Base-by-base conservation (phyloP, 192 early-diverging fungal genomes). In the Podila clonocystis region DNA sequence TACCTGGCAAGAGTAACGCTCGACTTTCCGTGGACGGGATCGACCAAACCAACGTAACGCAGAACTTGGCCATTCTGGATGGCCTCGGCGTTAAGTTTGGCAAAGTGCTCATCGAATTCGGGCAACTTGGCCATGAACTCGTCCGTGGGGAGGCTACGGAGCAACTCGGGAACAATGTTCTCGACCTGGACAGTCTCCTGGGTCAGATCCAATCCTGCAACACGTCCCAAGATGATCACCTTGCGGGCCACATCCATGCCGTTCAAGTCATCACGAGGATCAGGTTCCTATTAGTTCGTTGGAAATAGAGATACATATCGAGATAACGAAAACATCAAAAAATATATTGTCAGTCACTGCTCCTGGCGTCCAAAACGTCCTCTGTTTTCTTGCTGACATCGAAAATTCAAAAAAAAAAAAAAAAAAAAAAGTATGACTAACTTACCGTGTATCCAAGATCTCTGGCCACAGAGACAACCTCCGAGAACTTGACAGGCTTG, bases 221-320 rank as follows among this genome's bases (percentile, higher is more conserved):
- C 86, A 59, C 98, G 94, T 13, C 93, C 96, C 13, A 96, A 87
- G 57, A 99, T 99, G 63, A 75, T 72, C 82, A 95, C 94, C 86
- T 99, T 99, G 65, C 97, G 94, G n/a, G 96, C 97, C 30, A 99
- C 97, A 75, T 99, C 98, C 94, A 99, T 93, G 33, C 97, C 98
- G 73, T 99, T 99, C 67, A 99, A 89, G 71, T 99, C 98, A 75
- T 99, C 98, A 52, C 98, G 88, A 30, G 98, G 98, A 82, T 99
- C 98, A 33, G 98, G 98, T 73, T 99, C 98, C 90, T 91, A 24
- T 61, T 31, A n/a, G 34, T 33, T 22, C 41, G 9, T 38, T 3
- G 31, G 28, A 30, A 2, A 9, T n/a, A 19, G 30, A 28, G 38
- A 64, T 11, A 22, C n/a, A 52, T 13, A 30, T 36, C 17, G 59